Conservation (phyloP, 176 grass and related monocot genomes). For the Neostapfia colusana region DNA sequence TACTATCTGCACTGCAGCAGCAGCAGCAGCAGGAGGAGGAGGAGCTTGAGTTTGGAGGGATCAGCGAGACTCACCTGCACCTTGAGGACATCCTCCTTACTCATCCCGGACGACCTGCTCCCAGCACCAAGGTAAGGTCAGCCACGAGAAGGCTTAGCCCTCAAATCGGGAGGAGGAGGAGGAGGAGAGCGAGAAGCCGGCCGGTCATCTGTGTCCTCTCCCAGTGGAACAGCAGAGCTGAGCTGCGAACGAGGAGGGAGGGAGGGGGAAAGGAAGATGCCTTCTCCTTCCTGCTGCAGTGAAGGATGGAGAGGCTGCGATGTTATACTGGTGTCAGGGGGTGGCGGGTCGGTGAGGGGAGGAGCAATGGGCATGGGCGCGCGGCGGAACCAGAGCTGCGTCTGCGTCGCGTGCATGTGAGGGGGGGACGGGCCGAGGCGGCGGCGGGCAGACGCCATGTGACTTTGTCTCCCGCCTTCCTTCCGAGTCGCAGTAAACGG, state of each 20-base stretch:
- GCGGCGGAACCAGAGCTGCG: background rate
- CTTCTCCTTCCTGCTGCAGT: background rate
- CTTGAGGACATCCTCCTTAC: conserved; percentile 72
- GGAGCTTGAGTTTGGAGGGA: conserved; percentile 23
- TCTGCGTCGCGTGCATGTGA: background rate
- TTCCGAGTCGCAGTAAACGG: too few species aligned
- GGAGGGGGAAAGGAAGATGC: background rate
- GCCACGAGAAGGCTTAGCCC: conserved; percentile 18
- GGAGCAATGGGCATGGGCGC: background rate
- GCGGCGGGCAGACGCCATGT: conserved; percentile 1
- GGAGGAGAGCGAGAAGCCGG: conserved; percentile 30
- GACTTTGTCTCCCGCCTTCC: background rate
- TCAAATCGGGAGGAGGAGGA: conserved; percentile 47
- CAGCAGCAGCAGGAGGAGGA: too few species aligned
- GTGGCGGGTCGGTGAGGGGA: background rate
- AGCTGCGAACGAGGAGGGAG: background rate
- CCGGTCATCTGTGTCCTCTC: background rate
- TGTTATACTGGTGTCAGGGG: background rate
- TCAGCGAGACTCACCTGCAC: conserved; percentile 62
- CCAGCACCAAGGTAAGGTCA: background rate
- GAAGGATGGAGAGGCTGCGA: background rate
- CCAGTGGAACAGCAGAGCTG: background rate
- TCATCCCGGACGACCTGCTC: conserved; percentile 46
- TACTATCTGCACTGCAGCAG: background rate
- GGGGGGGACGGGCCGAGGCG: background rate